Evolutionary conservation across 2,329 filamentous ascomycete genomes (phyloP), one percentile per base, ranked within the genome.

Genomic region (Penicillium sp.): DNA sequence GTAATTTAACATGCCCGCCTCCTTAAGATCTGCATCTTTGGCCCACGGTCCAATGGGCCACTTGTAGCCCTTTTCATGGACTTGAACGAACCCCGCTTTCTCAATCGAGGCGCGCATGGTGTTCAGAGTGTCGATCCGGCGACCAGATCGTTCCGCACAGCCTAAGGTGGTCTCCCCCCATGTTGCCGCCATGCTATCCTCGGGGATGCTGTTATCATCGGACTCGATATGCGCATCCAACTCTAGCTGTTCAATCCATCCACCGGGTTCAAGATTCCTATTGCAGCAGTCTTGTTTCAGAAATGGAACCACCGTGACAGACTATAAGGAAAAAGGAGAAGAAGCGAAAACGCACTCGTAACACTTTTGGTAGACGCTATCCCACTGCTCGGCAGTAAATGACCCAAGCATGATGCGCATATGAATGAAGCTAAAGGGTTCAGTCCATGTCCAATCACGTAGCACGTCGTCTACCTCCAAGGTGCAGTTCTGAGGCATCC

Each of bases 1-100:
- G 19, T 44, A 35, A 19, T 58, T 49, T 29, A 57, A 76, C 16
- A 48, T 44, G 4, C 82, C 82, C 1, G 85, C 64, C 47, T 68
- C 59, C 45, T 70, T 68, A 35, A 68, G 52, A 13, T 44, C 46
- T 14, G 53, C 49, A 44, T 71, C 66, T 37, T 59, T 67, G 6
- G 65, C 62, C 70, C 69, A 72, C 3, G 61, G 37, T 2, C 68
- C 70, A 33, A 73, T 60, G 2, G 66, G 65, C 3, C 64, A 52
- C 54, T 66, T 63, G 37, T 55, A 61, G 10, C 66, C 43, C 5
- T 68, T 50, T 21, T 69, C 64, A 7, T 62, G 57, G 11, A 73
- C 55, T 51, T 70, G 66, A 19, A 62, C 63, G 50, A 73, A 75
- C 3, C 72, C 72, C 9, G 57, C 61, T 10, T 60, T 52, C 21